Conservation (phyloP, 2,329 filamentous ascomycete species). For the Phialocephala sp. region DNA sequence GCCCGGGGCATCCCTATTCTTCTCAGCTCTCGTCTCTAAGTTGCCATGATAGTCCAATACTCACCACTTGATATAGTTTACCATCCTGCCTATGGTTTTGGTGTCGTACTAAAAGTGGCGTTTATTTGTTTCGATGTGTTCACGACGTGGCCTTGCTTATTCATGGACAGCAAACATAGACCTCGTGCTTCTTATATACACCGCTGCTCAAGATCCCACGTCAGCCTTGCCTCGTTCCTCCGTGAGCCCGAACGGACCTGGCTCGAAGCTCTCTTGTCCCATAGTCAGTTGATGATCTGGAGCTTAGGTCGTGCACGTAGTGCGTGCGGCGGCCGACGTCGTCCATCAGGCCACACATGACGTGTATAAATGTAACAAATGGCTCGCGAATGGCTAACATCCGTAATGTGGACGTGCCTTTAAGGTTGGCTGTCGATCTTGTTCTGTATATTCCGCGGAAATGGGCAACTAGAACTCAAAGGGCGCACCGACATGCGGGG, state of each 20-base stretch:
- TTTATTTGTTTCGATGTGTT: background rate
- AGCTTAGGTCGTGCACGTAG: background rate
- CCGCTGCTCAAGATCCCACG: background rate
- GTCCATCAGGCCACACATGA: background rate
- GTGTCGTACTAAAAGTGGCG: background rate
- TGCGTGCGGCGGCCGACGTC: too few species aligned
- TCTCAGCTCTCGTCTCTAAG: background rate
- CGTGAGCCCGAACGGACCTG: background rate
- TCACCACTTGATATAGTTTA: slow-evolving; percentile 28
- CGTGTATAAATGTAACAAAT: too few species aligned
- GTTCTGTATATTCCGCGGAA: background rate
- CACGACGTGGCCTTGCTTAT: background rate
- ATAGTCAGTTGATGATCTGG: background rate
- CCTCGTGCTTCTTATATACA: background rate
- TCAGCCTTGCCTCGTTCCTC: background rate
- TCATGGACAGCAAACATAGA: background rate
- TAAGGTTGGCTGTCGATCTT: background rate
- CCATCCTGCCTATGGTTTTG: slow-evolving; percentile 14
- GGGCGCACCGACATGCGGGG: background rate
- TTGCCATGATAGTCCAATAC: background rate
- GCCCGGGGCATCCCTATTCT: slow-evolving; percentile 23
- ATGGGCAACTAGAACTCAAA: background rate
- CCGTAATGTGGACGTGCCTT: background rate
- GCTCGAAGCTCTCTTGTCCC: background rate
- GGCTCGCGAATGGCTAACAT: too few species aligned